Evolutionary conservation across 2,329 filamentous ascomycete genomes (phyloP).

Genomic region (Colletotrichum truncatum): DNA sequence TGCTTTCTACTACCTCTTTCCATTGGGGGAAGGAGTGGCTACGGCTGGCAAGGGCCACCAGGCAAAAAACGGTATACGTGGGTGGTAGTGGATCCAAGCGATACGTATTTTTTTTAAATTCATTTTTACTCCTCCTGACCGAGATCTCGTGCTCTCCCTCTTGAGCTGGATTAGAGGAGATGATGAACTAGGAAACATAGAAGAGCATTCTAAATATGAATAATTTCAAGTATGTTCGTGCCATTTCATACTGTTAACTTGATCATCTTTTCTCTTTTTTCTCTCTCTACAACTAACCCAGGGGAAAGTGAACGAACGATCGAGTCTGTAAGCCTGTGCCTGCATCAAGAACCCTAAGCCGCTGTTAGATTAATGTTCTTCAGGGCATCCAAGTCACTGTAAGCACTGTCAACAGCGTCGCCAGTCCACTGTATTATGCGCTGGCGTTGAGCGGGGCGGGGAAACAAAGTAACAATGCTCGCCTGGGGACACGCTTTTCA

Average conservation of each 20-base stretch:
- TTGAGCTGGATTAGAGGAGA: neutral
- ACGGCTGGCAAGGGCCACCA: neutral
- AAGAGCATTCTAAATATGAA: too few relatives aligned
- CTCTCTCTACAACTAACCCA: too few relatives aligned
- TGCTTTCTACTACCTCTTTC: neutral
- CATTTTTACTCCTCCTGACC: constrained; percentile 4
- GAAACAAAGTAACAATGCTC: too few relatives aligned
- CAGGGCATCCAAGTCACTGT: neutral
- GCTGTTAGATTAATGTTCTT: too few relatives aligned
- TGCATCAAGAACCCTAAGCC: too few relatives aligned
- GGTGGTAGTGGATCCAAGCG: neutral
- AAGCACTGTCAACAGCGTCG: neutral
- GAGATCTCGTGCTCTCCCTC: neutral
- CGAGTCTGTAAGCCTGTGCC: too few relatives aligned
- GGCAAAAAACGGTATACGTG: neutral
- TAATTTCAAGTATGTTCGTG: too few relatives aligned
- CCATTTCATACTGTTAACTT: too few relatives aligned
- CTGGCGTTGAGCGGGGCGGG: neutral
- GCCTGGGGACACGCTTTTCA: constrained; percentile 19
- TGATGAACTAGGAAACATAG: too few relatives aligned
- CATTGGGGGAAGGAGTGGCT: neutral
- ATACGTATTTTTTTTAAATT: neutral
- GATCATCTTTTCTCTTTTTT: too few relatives aligned
- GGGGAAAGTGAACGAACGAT: too few relatives aligned
- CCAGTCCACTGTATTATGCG: neutral